Conservation (phyloP, 2,329 filamentous ascomycete species). For the Endoconidiophora laricicola region DNA sequence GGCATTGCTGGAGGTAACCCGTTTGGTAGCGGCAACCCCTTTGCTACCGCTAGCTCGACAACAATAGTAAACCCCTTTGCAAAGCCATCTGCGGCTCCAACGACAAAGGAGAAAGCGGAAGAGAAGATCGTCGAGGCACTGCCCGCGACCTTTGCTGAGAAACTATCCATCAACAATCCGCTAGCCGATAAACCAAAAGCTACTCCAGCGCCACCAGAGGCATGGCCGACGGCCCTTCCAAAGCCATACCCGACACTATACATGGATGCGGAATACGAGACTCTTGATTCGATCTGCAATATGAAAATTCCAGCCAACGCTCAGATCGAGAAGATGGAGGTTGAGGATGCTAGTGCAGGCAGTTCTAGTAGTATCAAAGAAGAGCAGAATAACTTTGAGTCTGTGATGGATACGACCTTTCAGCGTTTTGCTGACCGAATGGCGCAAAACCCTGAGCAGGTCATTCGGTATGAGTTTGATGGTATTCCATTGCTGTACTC, state of each 20-base stretch:
- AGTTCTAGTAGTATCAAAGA: constrained; percentile 23
- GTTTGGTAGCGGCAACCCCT: constrained; percentile 39
- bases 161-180: constrained; percentile 53
- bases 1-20: constrained; percentile 28
- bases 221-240: constrained; percentile 45
- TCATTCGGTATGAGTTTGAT: constrained; percentile 63
- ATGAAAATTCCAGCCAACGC: constrained; percentile 34
- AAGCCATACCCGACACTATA: constrained; percentile 59
- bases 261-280: constrained; percentile 86
- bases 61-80: constrained; percentile 43
- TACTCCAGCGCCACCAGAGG: constrained; percentile 54
- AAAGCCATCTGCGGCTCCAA: constrained; percentile 20
- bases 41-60: constrained; percentile 24
- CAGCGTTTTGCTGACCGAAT: constrained; percentile 66
- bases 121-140: constrained; percentile 22
- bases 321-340: constrained; percentile 26
- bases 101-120: neutral
- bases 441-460: constrained; percentile 66
- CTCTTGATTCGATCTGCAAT: constrained; percentile 44
- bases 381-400: constrained; percentile 59
- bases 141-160: constrained; percentile 51
- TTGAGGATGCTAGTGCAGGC: constrained; percentile 21
- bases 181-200: constrained; percentile 18
- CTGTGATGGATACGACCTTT: constrained; percentile 56
- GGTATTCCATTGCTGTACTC: constrained; percentile 66